Evolutionary conservation across 306 rosid genomes (phyloP), one percentile per base, ranked within the genome.

Genomic region (Castanea crenata): DNA sequence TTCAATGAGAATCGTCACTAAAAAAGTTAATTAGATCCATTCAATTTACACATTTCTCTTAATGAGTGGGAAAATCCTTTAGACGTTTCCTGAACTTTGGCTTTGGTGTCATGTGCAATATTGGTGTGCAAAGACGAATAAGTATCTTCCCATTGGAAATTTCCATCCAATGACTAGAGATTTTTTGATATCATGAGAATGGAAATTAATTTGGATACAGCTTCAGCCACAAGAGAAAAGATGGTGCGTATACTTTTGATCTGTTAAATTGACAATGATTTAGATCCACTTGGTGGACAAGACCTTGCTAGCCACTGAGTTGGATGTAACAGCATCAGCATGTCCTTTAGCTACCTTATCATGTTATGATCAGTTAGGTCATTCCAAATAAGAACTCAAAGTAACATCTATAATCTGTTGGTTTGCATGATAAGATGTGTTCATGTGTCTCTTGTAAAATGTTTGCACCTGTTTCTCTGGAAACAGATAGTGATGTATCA

Each of bases 301-400:
- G 31, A 34, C 9, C 1, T 76, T 46, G 59, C 58, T 64, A 23
- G 23, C 55, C 72, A n/a, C 41, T 77, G 27, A 6, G 52, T 70
- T 19, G 20, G 78, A 79, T 41, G 55, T 1, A 52, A 13, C 63
- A 25, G 16, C 73, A 71, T 38, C 57, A 44, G 69, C 74, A 18
- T 77, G 63, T 71, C 21, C 70, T 64, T 76, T 63, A 81, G 70
- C 68, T 76, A 81, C 79, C 69, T 19, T 79, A 78, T 46, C 15
- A 46, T 11, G 52, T 46, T 46, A 46, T 23, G 23, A 23, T 83
- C 68, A 83, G 67, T 87, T 85, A 87, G 87, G 86, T 76, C 82
- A 29, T 83, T 69, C 79, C 86, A 76, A 67, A 54, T 81, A 55
- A 55, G 34, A 62, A 79, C 72, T 80, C 25, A 4, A 46, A 15